Base-by-base conservation (phyloP, 805 yeast species). In the Saccharomycopsis amapae region DNA sequence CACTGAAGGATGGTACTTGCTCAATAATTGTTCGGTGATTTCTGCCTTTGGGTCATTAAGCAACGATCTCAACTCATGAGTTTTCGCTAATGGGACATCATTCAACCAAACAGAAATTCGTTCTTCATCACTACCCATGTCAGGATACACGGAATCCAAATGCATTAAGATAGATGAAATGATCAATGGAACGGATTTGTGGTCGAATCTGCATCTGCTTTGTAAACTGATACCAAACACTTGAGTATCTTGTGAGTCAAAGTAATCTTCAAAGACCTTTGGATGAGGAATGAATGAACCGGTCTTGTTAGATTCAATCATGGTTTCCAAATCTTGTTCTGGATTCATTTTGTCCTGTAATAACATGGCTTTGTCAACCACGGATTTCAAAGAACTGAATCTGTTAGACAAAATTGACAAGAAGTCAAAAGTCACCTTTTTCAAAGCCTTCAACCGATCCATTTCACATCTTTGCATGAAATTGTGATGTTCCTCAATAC, bases 391-490 rank as follows among this genome's bases (percentile, higher is more conserved):
- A 2, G 74, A 66, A 3, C 79, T 70, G 31, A 80, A 70, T 41
- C 74, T 77, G 56, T 77, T 78, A 31, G 85, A 72, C 30, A 84
- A 68, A 2, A 82, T 71, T 0, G 86, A 77, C 19, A 83, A 65
- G 54, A 83, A 84, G 59, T 85, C 95, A 43, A 77, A 69, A 9
- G 83, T 73, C 1, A 80, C 89, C 49, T 83, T 81, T 60, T 85
- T 85, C 50, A 86, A 65, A 0, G 93, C 93, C 52, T 73, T 71
- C 49, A 84, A 67, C 52, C 96, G 72, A 62, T 86, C 94, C 30
- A 75, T 61, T 63, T 86, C 95, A 64, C 93, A 85, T 55, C 79
- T 75, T 59, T 85, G 90, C 85, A 86, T 78, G 59, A 81, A 85
- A 19, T 79, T 63, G 42, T 81, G 66, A 57, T 84, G 89, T 54